These are phyloP conservation scores for Trichoderma atroviride DNA, from an alignment of 2,329 filamentous ascomycete genomes.

Conservation along the genomic window DNA sequence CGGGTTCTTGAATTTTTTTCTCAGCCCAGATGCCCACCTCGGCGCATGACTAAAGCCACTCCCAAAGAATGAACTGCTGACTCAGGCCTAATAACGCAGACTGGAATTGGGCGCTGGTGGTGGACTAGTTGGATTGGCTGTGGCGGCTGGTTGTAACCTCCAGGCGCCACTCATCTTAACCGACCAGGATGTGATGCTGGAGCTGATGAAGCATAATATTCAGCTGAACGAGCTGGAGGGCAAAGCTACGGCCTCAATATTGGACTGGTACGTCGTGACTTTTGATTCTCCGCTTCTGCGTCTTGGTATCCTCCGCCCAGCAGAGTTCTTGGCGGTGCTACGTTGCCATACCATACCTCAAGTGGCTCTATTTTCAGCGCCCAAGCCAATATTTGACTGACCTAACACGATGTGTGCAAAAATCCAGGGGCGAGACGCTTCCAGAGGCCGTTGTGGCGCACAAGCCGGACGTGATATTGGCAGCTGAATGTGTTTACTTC, in stretches of 20 bases:
- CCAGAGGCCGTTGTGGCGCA: conserved; percentile 54
- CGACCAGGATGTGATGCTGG: conserved; percentile 83
- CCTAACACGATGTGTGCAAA: conserved; percentile 3
- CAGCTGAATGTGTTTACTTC: conserved; percentile 96
- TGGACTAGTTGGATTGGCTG: conserved; percentile 75
- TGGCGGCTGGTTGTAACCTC: conserved; percentile 59
- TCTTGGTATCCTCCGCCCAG: neutral
- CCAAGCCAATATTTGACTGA: conserved; percentile 8
- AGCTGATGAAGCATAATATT: conserved; percentile 86
- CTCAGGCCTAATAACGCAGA: conserved; percentile 48
- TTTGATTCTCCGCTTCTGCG: neutral
- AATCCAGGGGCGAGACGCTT: conserved; percentile 61
- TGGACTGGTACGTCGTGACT: conserved; percentile 71
- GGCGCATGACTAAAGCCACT: neutral
- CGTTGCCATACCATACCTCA: neutral
- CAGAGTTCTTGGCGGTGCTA: conserved; percentile 5
- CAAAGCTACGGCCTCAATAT: conserved; percentile 66
- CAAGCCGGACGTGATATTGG: conserved; percentile 80
- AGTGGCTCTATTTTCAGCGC: neutral
- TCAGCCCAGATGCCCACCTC: neutral
- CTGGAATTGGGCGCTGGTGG: conserved; percentile 91
- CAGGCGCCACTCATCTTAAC: conserved; percentile 71
- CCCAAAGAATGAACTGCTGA: conserved; percentile 8
- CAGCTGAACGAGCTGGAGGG: conserved; percentile 71
- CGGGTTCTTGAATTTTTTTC: neutral